Evolutionary conservation across 108 stramenopile species (phyloP).

Genomic region (Nitzschia palea): DNA sequence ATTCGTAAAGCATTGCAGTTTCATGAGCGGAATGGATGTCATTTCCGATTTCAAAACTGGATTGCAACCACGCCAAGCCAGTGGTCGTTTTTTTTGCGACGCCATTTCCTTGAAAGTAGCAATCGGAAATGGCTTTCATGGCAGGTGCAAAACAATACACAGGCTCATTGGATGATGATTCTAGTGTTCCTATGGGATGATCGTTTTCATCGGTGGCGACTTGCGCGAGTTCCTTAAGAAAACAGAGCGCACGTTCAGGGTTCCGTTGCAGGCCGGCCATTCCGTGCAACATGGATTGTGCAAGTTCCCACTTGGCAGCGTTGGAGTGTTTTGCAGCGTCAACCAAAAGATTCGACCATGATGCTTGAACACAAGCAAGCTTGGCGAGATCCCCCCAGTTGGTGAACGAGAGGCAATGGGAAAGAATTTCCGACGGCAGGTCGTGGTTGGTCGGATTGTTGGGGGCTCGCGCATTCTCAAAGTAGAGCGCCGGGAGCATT

Average conservation of each 20-base stretch:
- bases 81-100: conserved; percentile 27
- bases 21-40: conserved; percentile 74
- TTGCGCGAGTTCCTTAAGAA: conserved; percentile 52
- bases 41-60: conserved; percentile 58
- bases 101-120: conserved; percentile 64
- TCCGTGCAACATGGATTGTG: conserved; percentile 46
- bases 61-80: conserved; percentile 74
- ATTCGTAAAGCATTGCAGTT: conserved; percentile 77
- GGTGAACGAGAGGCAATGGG: conserved; percentile 56
- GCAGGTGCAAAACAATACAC: conserved; percentile 45
- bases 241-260: conserved; percentile 53
- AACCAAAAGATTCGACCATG: conserved; percentile 57
- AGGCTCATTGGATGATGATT: neutral
- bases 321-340: conserved; percentile 66
- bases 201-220: conserved; percentile 35
- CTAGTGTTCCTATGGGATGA: conserved; percentile 8
- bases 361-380: conserved; percentile 69
- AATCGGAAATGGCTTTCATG: conserved; percentile 58
- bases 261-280: conserved; percentile 57
- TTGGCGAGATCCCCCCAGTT: conserved; percentile 85
- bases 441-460: neutral
- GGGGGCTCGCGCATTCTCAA: conserved; percentile 16
- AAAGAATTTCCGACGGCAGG: conserved; percentile 72
- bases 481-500: conserved; percentile 27
- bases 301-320: conserved; percentile 73